Conservation (phyloP, 2,329 filamentous ascomycete species). For the Ophiostoma ulmi region DNA sequence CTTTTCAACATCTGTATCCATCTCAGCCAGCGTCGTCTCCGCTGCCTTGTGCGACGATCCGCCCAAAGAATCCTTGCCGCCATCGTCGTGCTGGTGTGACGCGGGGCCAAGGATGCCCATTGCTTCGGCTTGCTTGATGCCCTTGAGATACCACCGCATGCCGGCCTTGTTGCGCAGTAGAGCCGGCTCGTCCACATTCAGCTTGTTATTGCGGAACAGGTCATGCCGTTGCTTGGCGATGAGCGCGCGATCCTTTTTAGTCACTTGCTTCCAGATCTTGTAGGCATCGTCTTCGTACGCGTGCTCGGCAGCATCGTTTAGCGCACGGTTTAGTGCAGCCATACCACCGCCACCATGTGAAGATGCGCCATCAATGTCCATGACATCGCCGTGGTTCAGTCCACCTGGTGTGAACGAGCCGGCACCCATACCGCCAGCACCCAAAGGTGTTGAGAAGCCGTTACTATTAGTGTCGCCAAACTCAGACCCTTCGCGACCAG, state of each 20-base stretch:
- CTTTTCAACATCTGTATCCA: constrained; percentile 79
- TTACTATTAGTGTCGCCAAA: constrained; percentile 67
- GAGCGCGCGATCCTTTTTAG: constrained; percentile 87
- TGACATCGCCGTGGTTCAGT: constrained; percentile 68
- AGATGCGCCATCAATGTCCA: constrained; percentile 79
- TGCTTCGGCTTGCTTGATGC: constrained; percentile 64
- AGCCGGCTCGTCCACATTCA: constrained; percentile 84
- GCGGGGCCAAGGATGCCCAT: constrained; percentile 39
- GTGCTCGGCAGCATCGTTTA: constrained; percentile 66
- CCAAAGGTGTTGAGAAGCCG: constrained; percentile 72
- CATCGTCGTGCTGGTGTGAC: constrained; percentile 29
- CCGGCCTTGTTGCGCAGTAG: constrained; percentile 76
- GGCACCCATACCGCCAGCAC: constrained; percentile 39
- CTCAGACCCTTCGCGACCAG: constrained; percentile 67
- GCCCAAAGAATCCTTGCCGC: constrained; percentile 32
- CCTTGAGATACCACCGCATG: constrained; percentile 82
- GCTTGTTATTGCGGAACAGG: constrained; percentile 76
- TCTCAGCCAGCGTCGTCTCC: constrained; percentile 75
- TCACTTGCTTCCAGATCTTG: constrained; percentile 98
- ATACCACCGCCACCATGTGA: constrained; percentile 56
- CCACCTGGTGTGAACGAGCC: constrained; percentile 67
- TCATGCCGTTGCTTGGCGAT: constrained; percentile 80
- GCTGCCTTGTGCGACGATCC: constrained; percentile 40
- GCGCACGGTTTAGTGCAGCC: constrained; percentile 53
- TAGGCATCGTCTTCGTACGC: constrained; percentile 88